Evolutionary conservation across 2,329 filamentous ascomycete species (phyloP), one percentile per base, ranked within the genome.

Genomic region (Bipolaris sorokiniana): DNA sequence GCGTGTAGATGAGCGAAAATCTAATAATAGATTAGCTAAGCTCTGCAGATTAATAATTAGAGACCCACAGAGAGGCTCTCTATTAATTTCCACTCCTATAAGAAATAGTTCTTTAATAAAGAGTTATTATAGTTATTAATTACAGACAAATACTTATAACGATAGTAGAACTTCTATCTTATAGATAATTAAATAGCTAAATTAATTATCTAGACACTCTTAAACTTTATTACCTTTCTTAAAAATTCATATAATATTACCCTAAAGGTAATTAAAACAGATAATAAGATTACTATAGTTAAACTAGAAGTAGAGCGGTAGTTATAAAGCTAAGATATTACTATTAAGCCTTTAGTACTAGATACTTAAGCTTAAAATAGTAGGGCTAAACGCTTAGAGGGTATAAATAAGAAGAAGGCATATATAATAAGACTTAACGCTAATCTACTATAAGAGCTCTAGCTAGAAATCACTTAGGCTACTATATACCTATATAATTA

Each of bases 351-450:
- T 47, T 59, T 36, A 33, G 51, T 44, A 26, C 56, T 31, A 38
- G 42, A 62, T 52, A 62, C 38, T 5, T 41, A 59, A 56, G 56
- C 31, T 10, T 22, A 34, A 7, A 36, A 34, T 16, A 16, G 44
- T 22, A 18, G 26, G 5, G 31, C 44, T 41, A 36, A 62, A 51
- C 42, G 42, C 52, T 61, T 47, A 61, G 54, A 26, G 51, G 42
- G 41, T 54, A 20, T 58, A 31, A 56, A 51, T 23, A 58, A 54
- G 34, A 47, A 59, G 7, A 59, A 59, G 26, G 38, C 31, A 20
- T 37, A 26, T 22, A 28, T 20, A 38, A 62, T 59, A 15, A 7
- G 20, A 52, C 31, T 61, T 23, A 36, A 56, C 13, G 22, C n/a
- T 28, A 51, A 56, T 26, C 31, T 61, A 44, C 51, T 33, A 18